Evolutionary conservation across 2,329 filamentous ascomycete species (phyloP).

Genomic region (Cladosporium sp.): DNA sequence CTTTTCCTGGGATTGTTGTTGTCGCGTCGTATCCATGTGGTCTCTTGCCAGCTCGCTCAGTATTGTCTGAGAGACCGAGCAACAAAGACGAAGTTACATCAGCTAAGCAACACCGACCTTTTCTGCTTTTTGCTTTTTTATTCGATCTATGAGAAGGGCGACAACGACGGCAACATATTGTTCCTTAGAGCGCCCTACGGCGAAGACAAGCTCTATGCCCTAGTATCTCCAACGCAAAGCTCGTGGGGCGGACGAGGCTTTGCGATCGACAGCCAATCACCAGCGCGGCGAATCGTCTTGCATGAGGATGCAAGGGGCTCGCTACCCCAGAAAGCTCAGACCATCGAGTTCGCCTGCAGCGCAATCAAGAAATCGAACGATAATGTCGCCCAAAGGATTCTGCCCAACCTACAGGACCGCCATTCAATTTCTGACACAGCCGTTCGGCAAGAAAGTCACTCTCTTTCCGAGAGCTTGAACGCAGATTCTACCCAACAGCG

Average conservation of each 20-base stretch:
- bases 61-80: not conserved
- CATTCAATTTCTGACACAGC: not conserved
- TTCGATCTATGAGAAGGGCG: too few species aligned
- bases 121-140: not conserved
- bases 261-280: too few species aligned
- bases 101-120: too few species aligned
- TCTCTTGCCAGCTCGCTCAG: not conserved
- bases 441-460: not conserved
- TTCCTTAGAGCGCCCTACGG: conserved; percentile 3
- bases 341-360: conserved; percentile 4
- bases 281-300: not conserved
- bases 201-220: conserved; percentile 6
- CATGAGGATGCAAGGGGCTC: not conserved
- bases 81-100: too few species aligned
- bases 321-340: conserved; percentile 9
- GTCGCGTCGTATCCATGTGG: conserved; percentile 1
- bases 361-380: conserved; percentile 6
- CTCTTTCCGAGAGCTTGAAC: not conserved
- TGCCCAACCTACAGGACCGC: too few species aligned
- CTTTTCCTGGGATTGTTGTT: not conserved
- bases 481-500: too few species aligned
- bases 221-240: not conserved
- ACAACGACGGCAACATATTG: not conserved
- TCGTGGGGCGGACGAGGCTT: not conserved
- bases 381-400: not conserved